phyloP scores from a whole-genome alignment of 306 rosid genomes.

The Cercis canadensis region DNA sequence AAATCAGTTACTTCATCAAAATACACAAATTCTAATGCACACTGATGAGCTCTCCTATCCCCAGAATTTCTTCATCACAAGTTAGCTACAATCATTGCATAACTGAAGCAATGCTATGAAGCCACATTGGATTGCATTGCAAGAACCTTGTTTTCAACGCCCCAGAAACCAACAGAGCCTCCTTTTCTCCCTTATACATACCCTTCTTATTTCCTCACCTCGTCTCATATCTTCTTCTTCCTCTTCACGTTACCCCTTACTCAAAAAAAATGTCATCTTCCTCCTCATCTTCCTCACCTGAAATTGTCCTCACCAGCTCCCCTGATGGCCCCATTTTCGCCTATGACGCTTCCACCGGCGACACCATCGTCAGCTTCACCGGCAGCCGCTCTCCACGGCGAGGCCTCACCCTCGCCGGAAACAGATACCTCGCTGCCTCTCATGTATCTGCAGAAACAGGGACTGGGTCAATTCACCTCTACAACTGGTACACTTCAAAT shows the following conservation, averaged over 20 bases:
- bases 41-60: too few species aligned
- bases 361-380: constrained; percentile 41
- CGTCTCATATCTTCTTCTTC: not conserved
- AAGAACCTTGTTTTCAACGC: too few species aligned
- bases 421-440: not conserved
- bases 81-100: too few species aligned
- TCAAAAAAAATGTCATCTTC: constrained; percentile 48
- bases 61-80: too few species aligned
- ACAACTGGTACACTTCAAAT: constrained; percentile 63
- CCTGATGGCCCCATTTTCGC: constrained; percentile 61
- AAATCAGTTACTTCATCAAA: too few species aligned
- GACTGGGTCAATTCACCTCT: constrained; percentile 65
- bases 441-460: constrained; percentile 61
- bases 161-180: too few species aligned
- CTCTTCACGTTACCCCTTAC: too few species aligned
- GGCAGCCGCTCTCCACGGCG: constrained; percentile 58
- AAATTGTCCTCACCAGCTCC: constrained; percentile 70
- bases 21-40: too few species aligned
- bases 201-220: too few species aligned
- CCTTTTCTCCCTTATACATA: too few species aligned
- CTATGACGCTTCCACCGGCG: constrained; percentile 55
- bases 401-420: constrained; percentile 52
- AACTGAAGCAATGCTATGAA: too few species aligned
- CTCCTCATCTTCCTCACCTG: constrained; percentile 37
- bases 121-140: too few species aligned